Percentiles rank a stretch among this genome's conserved stretches.
These are phyloP conservation scores for Oxytropis ochrocephala DNA, from an alignment of 306 rosid genomes.

Conservation along the genomic window DNA sequence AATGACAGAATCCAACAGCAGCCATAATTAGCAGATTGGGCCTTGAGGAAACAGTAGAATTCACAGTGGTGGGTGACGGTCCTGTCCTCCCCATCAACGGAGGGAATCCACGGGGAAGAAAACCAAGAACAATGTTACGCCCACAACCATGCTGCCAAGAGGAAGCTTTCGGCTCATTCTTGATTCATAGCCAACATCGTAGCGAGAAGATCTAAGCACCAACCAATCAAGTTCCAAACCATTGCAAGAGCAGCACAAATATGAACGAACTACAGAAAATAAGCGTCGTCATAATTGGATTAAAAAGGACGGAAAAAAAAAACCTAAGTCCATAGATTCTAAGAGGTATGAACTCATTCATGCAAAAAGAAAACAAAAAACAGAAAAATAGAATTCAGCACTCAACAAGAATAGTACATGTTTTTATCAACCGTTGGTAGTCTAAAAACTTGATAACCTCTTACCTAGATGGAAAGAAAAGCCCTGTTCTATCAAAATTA, in stretches of 20 bases:
- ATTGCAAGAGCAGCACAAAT: too few relatives aligned
- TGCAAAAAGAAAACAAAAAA: too few relatives aligned
- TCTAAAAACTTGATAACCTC: slow-evolving; percentile 17
- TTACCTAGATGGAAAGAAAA: slow-evolving; percentile 13
- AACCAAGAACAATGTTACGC: slow-evolving; percentile 27
- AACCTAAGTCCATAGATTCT: slow-evolving; percentile 16
- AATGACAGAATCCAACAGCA: slow-evolving; percentile 45
- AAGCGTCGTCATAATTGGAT: not conserved
- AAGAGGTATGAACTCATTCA: not conserved
- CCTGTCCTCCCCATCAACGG: slow-evolving; percentile 34
- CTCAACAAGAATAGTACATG: not conserved
- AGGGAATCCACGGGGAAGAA: slow-evolving; percentile 45
- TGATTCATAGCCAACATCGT: slow-evolving; percentile 12
- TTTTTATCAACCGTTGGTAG: not conserved
- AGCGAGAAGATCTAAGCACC: slow-evolving; percentile 18
- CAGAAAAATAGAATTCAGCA: slow-evolving; percentile 24
- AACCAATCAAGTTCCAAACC: too few relatives aligned
- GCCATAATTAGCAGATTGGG: too few relatives aligned
- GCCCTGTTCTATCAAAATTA: not conserved
- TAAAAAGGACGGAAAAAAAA: slow-evolving; percentile 6
- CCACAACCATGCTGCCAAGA: slow-evolving; percentile 20
- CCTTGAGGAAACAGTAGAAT: slow-evolving; percentile 30
- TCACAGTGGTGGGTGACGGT: slow-evolving; percentile 31
- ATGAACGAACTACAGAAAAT: slow-evolving; percentile 4
- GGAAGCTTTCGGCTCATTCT: slow-evolving; percentile 24